Conservation (phyloP, 2,329 filamentous ascomycete species). For the Colletotrichum lupini region DNA sequence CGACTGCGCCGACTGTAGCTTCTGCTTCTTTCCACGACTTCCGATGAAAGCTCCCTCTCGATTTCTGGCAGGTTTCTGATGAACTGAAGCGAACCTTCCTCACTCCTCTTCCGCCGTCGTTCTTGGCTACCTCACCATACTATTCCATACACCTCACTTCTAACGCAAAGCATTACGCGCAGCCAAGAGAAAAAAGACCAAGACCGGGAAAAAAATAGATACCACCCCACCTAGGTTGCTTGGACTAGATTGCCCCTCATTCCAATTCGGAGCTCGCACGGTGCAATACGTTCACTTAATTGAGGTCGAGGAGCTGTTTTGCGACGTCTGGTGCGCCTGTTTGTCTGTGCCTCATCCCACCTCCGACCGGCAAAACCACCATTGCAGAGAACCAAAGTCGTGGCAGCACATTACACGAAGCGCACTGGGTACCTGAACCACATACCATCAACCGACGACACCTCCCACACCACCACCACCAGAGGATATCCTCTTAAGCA, state of each 20-base stretch:
- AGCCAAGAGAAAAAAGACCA: background rate
- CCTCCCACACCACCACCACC: background rate
- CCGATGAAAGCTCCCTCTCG: slow-evolving; percentile 10
- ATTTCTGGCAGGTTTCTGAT: background rate
- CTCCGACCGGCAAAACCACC: background rate
- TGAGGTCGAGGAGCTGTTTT: slow-evolving; percentile 1
- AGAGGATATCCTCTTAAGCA: background rate
- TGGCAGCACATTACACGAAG: background rate
- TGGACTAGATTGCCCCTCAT: slow-evolving; percentile 8
- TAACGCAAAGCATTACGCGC: background rate
- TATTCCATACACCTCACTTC: background rate
- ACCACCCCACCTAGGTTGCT: slow-evolving; percentile 14
- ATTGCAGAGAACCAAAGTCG: background rate
- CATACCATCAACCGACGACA: background rate
- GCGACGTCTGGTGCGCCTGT: background rate
- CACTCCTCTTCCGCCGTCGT: background rate
- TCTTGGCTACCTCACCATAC: slow-evolving; percentile 2
- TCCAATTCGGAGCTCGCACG: slow-evolving; percentile 8
- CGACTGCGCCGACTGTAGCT: background rate
- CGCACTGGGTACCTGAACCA: background rate
- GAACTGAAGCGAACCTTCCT: slow-evolving; percentile 7
- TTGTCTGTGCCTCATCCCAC: background rate
- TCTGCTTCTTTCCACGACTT: slow-evolving; percentile 8
- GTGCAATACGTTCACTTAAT: slow-evolving; percentile 12
- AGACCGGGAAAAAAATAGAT: background rate